Evolutionary conservation across 1,284 basidiomycete genomes (phyloP).

Genomic region (Gomphus sp.): DNA sequence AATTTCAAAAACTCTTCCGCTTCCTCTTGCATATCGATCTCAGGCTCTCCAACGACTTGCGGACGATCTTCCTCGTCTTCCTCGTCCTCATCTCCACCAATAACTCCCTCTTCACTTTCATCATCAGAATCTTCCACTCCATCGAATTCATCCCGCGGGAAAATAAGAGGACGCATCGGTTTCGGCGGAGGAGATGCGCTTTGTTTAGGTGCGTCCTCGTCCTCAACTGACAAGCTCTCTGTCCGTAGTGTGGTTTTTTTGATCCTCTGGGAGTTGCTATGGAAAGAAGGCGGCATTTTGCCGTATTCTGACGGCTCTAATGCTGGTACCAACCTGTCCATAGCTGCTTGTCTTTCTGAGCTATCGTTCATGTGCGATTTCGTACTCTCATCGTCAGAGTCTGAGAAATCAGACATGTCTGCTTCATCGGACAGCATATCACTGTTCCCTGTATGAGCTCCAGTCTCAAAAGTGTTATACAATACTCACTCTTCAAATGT

Average conservation of each 20-base stretch:
- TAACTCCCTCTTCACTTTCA: constrained; percentile 50
- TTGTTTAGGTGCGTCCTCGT: constrained; percentile 7
- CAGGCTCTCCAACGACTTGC: constrained; percentile 71
- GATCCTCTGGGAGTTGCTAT: constrained; percentile 58
- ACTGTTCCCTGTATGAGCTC: constrained; percentile 25
- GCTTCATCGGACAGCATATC: constrained; percentile 46
- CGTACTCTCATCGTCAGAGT: constrained; percentile 31
- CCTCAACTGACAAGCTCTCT: constrained; percentile 20
- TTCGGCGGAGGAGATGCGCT: constrained; percentile 20
- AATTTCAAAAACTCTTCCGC: constrained; percentile 90
- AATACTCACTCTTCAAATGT: constrained; percentile 74
- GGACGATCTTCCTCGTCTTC: constrained; percentile 69
- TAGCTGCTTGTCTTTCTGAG: constrained; percentile 38
- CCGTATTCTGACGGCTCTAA: constrained; percentile 69
- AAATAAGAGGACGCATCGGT: constrained; percentile 61
- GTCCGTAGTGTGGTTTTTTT: constrained; percentile 39
- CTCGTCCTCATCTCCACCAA: constrained; percentile 41
- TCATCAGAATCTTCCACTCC: constrained; percentile 77
- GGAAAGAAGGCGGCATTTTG: constrained; percentile 65
- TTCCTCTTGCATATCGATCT: constrained; percentile 84
- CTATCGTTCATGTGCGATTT: constrained; percentile 24
- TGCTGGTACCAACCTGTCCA: constrained; percentile 64
- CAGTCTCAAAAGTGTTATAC: constrained; percentile 6
- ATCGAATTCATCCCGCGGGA: constrained; percentile 73
- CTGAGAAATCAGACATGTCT: constrained; percentile 25